Base-by-base conservation (phyloP, 1,139 yeast genomes). In the Suhomyces ambrosiae region DNA sequence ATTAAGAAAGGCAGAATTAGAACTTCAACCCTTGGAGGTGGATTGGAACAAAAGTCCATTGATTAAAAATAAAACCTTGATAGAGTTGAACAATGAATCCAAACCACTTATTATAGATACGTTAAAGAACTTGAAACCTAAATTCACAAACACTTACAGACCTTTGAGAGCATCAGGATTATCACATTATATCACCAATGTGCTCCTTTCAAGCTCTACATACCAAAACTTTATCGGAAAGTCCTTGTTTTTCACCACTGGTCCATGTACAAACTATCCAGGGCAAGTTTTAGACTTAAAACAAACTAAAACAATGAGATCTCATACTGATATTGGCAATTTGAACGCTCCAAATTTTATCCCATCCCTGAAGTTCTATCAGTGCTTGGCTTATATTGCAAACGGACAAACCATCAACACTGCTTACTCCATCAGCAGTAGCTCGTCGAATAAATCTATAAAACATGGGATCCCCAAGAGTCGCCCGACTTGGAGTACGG, bases 221-320 rank as follows among this genome's bases (percentile, higher is more conserved):
- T 52, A 45, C 38, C 48, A 46, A 14, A 51, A 57, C 27, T 52
- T 58, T 16, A 30, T 47, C 15, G 71, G 65, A 0, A 56, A 60
- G 14, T 50, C 65, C 0, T 29, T 51, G n/a, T 39, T 61, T 7
- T 66, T 68, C 37, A 44, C 61, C 2, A 49, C 62, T 24, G 74
- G 74, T 0, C 74, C 75, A 0, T 58, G 68, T 27, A 68, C 71
- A 2, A 33, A 38, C 7, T 49, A 47, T 14, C 73, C 74, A 0
- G 76, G 75, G 0, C 48, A 45, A 19, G 55, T 70, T 17, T 54
- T 63, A 2, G 57, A 57, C 27, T 17, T 27, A 7, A 24, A 33
- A 7, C 23, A 22, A 8, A 16, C 11, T n/a, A 23, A 29, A 3
- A 27, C 39, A 1, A 52, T 70, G 13, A 48, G 75, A 32, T 56